Evolutionary conservation across 306 rosid species (phyloP).

Genomic region (Crotalaria pallida): DNA sequence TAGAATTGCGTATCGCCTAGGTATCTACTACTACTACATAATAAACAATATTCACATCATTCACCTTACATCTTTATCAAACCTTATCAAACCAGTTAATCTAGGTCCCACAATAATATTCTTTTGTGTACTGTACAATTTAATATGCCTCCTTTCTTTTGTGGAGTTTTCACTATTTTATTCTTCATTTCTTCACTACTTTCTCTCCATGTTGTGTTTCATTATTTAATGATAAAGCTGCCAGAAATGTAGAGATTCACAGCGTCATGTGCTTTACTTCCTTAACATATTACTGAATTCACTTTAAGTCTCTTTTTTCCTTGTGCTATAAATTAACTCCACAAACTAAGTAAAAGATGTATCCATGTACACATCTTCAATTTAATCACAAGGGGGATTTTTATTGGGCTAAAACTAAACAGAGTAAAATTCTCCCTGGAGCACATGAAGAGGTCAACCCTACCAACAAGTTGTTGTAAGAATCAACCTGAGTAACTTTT

Average conservation of each 20-base stretch:
- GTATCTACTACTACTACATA: conserved; percentile 12
- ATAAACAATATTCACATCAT: not conserved
- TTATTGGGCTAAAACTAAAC: not conserved
- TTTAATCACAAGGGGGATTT: not conserved
- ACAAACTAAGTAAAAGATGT: not conserved
- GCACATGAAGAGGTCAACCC: not conserved
- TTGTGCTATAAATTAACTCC: not conserved
- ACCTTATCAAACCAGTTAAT: conserved; percentile 1
- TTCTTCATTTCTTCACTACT: conserved; percentile 2
- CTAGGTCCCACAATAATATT: not conserved
- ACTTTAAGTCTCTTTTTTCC: not conserved
- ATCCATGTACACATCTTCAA: not conserved
- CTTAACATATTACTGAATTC: not conserved
- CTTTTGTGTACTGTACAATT: not conserved
- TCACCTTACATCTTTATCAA: conserved; percentile 10
- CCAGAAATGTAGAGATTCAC: not conserved
- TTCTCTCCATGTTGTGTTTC: not conserved
- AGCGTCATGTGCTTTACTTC: not conserved
- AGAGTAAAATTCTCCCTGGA: not conserved
- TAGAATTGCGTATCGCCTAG: conserved; percentile 27
- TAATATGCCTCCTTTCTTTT: not conserved
- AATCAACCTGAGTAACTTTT: not conserved
- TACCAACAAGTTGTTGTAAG: not conserved
- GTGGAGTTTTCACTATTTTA: not conserved
- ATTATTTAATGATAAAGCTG: not conserved